Conservation (phyloP, 2,329 filamentous ascomycete genomes). For the Proliferodiscus dingleyae region DNA sequence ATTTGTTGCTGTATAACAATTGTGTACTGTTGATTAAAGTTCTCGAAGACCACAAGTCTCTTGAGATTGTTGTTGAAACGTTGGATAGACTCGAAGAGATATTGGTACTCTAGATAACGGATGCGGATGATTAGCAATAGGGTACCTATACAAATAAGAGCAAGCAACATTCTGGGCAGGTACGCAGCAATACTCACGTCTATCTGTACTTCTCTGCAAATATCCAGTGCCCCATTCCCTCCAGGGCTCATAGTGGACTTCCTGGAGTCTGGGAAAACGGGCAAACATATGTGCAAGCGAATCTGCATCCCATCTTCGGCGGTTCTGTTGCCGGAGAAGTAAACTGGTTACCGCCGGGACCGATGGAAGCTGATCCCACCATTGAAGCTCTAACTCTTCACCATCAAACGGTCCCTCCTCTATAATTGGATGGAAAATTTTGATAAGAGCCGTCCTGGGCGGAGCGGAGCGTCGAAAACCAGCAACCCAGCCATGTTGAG, state of each 20-base stretch:
- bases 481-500: conserved; percentile 29
- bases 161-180: conserved; percentile 18
- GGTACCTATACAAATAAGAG: conserved; percentile 13
- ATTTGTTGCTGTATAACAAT: neutral
- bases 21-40: conserved; percentile 32
- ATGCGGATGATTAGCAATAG: conserved; percentile 15
- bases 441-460: conserved; percentile 10
- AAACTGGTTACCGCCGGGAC: conserved; percentile 32
- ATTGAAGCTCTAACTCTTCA: conserved; percentile 26
- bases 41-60: conserved; percentile 34
- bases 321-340: conserved; percentile 36
- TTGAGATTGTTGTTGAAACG: conserved; percentile 23
- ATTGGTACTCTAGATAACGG: conserved; percentile 20
- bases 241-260: conserved; percentile 38
- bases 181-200: conserved; percentile 27
- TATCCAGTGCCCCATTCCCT: conserved; percentile 26
- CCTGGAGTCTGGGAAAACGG: conserved; percentile 33
- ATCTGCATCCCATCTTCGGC: conserved; percentile 33
- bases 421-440: conserved; percentile 31
- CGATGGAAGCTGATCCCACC: conserved; percentile 33
- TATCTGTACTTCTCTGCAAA: conserved; percentile 25
- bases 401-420: conserved; percentile 26
- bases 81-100: conserved; percentile 25
- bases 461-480: conserved; percentile 23
- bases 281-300: conserved; percentile 33